These are phyloP conservation scores for Apiospora rasikravindrae DNA, from an alignment of 2,329 filamentous ascomycete genomes.

Conservation along the genomic window DNA sequence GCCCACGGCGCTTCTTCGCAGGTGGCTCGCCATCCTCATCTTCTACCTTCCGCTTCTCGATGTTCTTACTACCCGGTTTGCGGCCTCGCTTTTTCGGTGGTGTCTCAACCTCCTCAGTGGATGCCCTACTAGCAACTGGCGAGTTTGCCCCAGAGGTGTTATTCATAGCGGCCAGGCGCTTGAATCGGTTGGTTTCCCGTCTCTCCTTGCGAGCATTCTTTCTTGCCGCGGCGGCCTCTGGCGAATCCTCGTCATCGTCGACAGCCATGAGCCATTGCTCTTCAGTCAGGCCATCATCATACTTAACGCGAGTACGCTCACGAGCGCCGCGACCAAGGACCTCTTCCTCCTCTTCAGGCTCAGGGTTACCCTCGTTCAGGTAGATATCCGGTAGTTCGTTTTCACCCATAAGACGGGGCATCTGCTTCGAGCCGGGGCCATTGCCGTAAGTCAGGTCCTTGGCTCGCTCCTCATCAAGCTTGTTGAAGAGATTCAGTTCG, in stretches of 20 bases:
- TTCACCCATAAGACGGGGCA: slow-evolving; percentile 84
- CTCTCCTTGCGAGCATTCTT: slow-evolving; percentile 86
- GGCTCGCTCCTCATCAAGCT: slow-evolving; percentile 78
- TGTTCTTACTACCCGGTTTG: slow-evolving; percentile 70
- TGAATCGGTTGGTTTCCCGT: slow-evolving; percentile 76
- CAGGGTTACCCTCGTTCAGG: slow-evolving; percentile 81
- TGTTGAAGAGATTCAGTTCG: slow-evolving; percentile 79
- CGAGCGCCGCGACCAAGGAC: slow-evolving; percentile 86
- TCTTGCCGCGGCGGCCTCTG: slow-evolving; percentile 89
- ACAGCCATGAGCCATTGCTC: slow-evolving; percentile 99
- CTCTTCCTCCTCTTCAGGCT: slow-evolving; percentile 80
- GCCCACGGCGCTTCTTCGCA: slow-evolving; percentile 77
- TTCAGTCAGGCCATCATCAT: slow-evolving; percentile 96
- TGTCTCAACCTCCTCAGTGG: slow-evolving; percentile 79
- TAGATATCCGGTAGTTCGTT: slow-evolving; percentile 94
- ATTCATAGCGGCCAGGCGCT: slow-evolving; percentile 49
- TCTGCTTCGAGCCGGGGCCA: slow-evolving; percentile 61
- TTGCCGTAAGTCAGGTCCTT: slow-evolving; percentile 75
- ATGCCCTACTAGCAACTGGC: slow-evolving; percentile 78
- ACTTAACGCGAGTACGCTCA: slow-evolving; percentile 92
- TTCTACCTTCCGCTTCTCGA: slow-evolving; percentile 87
- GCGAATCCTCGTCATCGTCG: slow-evolving; percentile 92
- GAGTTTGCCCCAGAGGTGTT: slow-evolving; percentile 65
- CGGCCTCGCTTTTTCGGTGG: slow-evolving; percentile 83
- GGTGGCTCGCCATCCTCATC: slow-evolving; percentile 79